Percentiles rank a stretch among this genome's conserved stretches.
These are phyloP conservation scores for Taphrina communis DNA, from an alignment of 1,139 yeast genomes.

Conservation along the genomic window DNA sequence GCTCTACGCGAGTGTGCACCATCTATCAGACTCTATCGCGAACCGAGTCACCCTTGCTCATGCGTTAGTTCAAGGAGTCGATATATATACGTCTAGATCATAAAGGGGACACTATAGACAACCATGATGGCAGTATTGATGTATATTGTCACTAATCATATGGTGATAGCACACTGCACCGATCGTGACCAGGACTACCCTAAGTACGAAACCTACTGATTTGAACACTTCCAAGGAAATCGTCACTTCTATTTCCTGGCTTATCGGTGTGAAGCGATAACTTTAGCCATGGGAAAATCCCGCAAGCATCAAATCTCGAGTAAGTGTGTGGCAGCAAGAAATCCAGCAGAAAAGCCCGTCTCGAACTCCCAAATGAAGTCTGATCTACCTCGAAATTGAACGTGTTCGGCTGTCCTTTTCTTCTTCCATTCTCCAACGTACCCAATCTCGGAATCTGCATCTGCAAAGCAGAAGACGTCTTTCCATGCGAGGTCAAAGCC, in stretches of 20 bases:
- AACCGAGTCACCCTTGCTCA: not conserved
- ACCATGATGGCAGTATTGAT: too few species aligned
- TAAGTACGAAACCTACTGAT: constrained; percentile 10
- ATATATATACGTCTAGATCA: too few species aligned
- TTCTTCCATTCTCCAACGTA: constrained; percentile 71
- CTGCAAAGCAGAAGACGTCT: constrained; percentile 69
- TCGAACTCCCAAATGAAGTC: constrained; percentile 82
- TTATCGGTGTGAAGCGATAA: too few species aligned
- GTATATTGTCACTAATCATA: not conserved
- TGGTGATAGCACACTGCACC: not conserved
- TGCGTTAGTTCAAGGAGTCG: not conserved
- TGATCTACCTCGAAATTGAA: constrained; percentile 61
- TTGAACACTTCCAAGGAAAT: not conserved
- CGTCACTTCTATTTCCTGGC: too few species aligned
- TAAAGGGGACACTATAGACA: too few species aligned
- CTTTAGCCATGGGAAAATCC: too few species aligned
- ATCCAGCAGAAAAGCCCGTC: constrained; percentile 61
- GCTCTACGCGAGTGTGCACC: constrained; percentile 60
- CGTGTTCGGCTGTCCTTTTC: constrained; percentile 64
- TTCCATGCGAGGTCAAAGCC: constrained; percentile 78
- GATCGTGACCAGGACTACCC: not conserved
- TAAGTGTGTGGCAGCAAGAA: not conserved
- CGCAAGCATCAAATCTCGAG: not conserved
- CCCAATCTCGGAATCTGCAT: constrained; percentile 75
- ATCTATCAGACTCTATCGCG: not conserved